These are phyloP conservation scores for Phylloporus arenicola DNA, from an alignment of 768 basidiomycete genomes.

Conservation along the genomic window DNA sequence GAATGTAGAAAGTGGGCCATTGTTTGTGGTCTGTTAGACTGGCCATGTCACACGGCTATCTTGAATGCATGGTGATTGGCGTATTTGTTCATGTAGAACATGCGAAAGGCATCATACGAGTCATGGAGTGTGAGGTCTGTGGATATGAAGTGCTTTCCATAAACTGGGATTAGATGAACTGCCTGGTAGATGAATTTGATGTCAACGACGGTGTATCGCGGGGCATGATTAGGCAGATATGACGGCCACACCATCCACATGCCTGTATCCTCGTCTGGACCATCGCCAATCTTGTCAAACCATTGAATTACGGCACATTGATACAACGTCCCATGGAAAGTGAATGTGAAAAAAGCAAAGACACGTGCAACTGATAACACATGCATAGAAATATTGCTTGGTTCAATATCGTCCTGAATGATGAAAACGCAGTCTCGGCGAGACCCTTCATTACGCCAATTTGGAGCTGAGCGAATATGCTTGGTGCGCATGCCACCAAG, in stretches of 20 bases:
- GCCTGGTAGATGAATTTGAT: slow-evolving; percentile 25
- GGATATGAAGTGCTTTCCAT: neutral
- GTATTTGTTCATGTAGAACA: neutral
- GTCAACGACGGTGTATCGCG: slow-evolving; percentile 16
- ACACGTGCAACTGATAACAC: slow-evolving; percentile 16
- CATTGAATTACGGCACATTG: slow-evolving; percentile 21
- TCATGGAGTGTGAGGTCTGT: neutral
- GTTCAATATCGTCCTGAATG: neutral
- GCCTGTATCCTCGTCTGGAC: slow-evolving; percentile 19
- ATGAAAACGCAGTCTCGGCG: slow-evolving; percentile 23
- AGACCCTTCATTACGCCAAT: slow-evolving; percentile 11
- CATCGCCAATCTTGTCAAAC: slow-evolving; percentile 12
- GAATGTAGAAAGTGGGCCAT: too few species aligned
- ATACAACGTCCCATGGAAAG: neutral
- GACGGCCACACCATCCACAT: slow-evolving; percentile 27
- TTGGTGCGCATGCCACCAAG: slow-evolving; percentile 23
- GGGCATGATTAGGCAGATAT: too few species aligned
- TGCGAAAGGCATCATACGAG: neutral
- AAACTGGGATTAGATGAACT: slow-evolving; percentile 21
- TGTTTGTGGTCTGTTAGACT: too few species aligned
- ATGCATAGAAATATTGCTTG: slow-evolving; percentile 7
- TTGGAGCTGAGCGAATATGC: slow-evolving; percentile 14
- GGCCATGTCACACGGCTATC: too few species aligned
- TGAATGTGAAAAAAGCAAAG: slow-evolving; percentile 21
- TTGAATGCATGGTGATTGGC: neutral